Conservation (phyloP, 768 basidiomycete species). For the Phaffia australis region DNA sequence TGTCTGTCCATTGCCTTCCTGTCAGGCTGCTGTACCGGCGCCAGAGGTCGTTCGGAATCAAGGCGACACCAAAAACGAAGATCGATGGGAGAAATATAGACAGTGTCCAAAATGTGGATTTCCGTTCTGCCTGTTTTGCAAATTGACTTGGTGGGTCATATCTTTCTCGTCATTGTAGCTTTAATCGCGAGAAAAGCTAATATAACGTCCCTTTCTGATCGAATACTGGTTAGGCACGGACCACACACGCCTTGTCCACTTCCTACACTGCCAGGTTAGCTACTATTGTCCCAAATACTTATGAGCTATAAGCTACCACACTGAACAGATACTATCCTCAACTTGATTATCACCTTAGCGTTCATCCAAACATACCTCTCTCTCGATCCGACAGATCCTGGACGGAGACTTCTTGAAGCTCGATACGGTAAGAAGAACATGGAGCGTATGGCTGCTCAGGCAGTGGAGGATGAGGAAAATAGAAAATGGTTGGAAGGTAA, state of each 20-base stretch:
- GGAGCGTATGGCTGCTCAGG: constrained; percentile 49
- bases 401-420: constrained; percentile 13
- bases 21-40: constrained; percentile 66
- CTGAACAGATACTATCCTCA: not conserved
- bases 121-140: constrained; percentile 75
- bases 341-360: constrained; percentile 3
- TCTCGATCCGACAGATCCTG: constrained; percentile 6
- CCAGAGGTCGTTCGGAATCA: constrained; percentile 37
- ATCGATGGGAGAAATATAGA: constrained; percentile 52
- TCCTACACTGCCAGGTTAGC: constrained; percentile 46
- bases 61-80: constrained; percentile 32
- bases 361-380: constrained; percentile 39
- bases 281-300: constrained; percentile 46
- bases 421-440: constrained; percentile 42
- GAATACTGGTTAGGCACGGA: constrained; percentile 60
- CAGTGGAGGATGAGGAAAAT: constrained; percentile 65
- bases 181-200: not conserved
- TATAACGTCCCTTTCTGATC: not conserved
- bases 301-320: constrained; percentile 58
- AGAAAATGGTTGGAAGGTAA: constrained; percentile 57
- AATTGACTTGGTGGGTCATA: constrained; percentile 56
- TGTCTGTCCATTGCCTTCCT: constrained; percentile 67
- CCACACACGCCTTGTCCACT: constrained; percentile 60
- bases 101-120: constrained; percentile 60
- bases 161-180: not conserved